These are phyloP conservation scores for Aspergillus uvarum DNA, from an alignment of 2,329 filamentous ascomycete species.

Conservation along the genomic window DNA sequence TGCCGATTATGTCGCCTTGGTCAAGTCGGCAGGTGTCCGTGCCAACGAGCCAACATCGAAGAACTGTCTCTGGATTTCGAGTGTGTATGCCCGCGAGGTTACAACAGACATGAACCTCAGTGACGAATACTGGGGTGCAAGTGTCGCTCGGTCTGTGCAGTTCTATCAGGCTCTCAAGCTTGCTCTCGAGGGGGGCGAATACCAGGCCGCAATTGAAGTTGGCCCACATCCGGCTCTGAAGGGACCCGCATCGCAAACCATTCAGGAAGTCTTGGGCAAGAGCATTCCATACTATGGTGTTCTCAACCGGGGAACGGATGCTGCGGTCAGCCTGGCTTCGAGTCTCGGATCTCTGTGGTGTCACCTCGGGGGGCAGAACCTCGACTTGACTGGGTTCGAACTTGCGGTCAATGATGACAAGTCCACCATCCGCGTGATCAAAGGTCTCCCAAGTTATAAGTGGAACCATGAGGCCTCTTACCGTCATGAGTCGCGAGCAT, in stretches of 20 bases:
- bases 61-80: slow-evolving; percentile 18
- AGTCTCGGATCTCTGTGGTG: slow-evolving; percentile 22
- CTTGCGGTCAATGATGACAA: no score
- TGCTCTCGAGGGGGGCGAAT: not conserved
- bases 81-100: slow-evolving; percentile 6
- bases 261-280: slow-evolving; percentile 3
- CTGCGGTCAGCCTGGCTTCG: slow-evolving; percentile 11
- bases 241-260: slow-evolving; percentile 23
- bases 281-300: slow-evolving; percentile 15
- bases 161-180: slow-evolving; percentile 31
- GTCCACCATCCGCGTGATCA: no score
- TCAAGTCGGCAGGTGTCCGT: not conserved
- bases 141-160: slow-evolving; percentile 26
- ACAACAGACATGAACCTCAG: slow-evolving; percentile 21
- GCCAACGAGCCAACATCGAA: no score
- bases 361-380: slow-evolving; percentile 7
- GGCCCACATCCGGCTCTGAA: slow-evolving; percentile 36
- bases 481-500: no score
- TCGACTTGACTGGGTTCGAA: no score
- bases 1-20: not conserved
- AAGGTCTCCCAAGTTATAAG: no score
- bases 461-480: no score
- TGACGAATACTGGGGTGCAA: slow-evolving; percentile 38
- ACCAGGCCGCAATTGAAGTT: slow-evolving; percentile 26
- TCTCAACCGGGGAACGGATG: slow-evolving; percentile 13